Conservation (phyloP, 495 filamentous ascomycete genomes). For the Baudoinia panamericana region DNA sequence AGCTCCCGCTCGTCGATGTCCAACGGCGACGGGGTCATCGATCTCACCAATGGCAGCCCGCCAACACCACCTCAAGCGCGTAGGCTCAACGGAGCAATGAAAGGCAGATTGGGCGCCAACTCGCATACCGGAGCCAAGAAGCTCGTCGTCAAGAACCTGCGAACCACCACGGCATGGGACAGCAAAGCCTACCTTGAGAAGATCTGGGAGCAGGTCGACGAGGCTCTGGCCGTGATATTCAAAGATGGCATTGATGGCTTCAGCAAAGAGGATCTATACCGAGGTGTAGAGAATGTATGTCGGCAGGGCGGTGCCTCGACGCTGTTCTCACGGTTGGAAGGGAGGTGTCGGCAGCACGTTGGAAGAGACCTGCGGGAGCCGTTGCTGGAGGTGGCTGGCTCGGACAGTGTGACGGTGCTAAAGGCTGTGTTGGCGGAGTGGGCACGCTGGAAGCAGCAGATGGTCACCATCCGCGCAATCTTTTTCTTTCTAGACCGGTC, state of each 20-base stretch:
- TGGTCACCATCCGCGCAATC: conserved; percentile 65
- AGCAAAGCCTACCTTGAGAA: conserved; percentile 59
- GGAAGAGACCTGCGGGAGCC: conserved; percentile 39
- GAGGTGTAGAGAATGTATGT: conserved; percentile 81
- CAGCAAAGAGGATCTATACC: conserved; percentile 77
- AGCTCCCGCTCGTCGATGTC: conserved; percentile 7
- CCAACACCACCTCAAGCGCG: conserved; percentile 12
- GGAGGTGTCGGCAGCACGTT: conserved; percentile 51
- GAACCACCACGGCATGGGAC: conserved; percentile 42
- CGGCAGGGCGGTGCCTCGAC: conserved; percentile 54
- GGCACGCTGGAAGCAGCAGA: conserved; percentile 63
- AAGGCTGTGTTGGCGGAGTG: conserved; percentile 54
- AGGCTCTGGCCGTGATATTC: conserved; percentile 62
- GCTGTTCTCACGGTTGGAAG: conserved; percentile 48
- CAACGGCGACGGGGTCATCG: conserved; percentile 14
- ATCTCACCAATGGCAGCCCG: conserved; percentile 19
- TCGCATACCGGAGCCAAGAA: conserved; percentile 57
- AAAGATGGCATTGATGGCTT: conserved; percentile 36
- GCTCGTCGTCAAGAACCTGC: conserved; percentile 77
- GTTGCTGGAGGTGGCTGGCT: conserved; percentile 38
- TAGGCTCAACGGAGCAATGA: conserved; percentile 8
- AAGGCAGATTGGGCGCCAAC: conserved; percentile 31
- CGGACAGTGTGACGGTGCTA: conserved; percentile 50
- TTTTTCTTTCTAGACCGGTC: conserved; percentile 90
- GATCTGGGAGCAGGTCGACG: conserved; percentile 56